Conservation (phyloP, 176 grass and related monocot species). For the Tuctoria greenei region DNA sequence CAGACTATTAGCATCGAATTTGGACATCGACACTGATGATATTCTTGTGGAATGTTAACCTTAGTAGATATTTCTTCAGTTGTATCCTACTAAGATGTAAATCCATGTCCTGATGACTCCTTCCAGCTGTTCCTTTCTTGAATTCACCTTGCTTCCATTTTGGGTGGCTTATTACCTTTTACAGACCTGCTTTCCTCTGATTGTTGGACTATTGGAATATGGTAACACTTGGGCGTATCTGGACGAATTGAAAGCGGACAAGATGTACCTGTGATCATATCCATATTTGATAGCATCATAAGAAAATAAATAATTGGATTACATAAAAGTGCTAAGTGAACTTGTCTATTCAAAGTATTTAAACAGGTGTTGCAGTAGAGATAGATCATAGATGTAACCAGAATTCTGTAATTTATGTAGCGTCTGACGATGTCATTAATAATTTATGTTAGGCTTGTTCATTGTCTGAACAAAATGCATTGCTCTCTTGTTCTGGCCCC, state of each 20-base stretch:
- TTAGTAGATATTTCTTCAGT: conserved; percentile 10
- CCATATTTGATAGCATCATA: conserved; percentile 23
- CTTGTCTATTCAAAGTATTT: conserved; percentile 22
- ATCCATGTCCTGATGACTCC: background rate
- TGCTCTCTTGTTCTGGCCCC: conserved; percentile 1
- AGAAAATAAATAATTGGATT: conserved; percentile 26
- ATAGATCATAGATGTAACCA: background rate
- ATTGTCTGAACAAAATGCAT: no score
- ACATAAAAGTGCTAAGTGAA: background rate
- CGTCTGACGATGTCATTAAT: background rate
- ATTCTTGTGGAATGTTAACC: background rate
- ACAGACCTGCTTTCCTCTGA: background rate
- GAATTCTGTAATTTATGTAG: background rate
- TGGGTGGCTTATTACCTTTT: background rate
- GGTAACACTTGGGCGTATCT: no score
- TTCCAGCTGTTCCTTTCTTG: background rate
- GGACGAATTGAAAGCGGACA: background rate
- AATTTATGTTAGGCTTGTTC: no score
- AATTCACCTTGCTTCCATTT: background rate
- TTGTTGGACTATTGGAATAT: no score
- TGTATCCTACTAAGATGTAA: conserved; percentile 2
- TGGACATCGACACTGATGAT: background rate
- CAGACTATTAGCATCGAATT: conserved; percentile 10
- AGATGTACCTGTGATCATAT: conserved; percentile 13
- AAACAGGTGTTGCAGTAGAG: background rate